Evolutionary conservation across 169 alveolate species (phyloP).

Genomic region (Plasmodium knowlesi): DNA sequence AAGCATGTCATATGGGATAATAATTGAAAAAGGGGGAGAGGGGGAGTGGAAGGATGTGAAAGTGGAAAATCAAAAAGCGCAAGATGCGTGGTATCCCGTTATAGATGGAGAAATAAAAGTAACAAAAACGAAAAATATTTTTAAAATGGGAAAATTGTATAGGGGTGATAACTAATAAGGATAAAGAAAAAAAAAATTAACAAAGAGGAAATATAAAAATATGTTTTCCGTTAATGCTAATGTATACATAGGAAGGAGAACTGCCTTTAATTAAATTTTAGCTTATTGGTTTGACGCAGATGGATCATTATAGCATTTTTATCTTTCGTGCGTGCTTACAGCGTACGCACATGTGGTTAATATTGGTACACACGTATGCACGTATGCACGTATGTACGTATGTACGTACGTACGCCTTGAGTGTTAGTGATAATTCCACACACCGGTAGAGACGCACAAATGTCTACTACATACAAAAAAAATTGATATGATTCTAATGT

Average conservation of each 20-base stretch:
- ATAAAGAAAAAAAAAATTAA: not conserved
- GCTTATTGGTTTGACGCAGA: not conserved
- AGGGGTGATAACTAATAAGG: not conserved
- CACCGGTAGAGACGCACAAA: not conserved
- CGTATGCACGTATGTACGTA: not conserved
- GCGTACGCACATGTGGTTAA: not conserved
- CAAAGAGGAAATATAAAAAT: not conserved
- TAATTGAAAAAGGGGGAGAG: not conserved
- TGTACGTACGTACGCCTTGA: not conserved
- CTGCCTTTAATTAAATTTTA: not conserved
- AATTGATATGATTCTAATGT: not conserved
- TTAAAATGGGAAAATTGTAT: not conserved
- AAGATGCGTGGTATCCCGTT: not conserved
- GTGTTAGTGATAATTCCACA: not conserved
- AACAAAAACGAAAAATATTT: constrained; percentile 8
- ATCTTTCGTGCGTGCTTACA: not conserved
- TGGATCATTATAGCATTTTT: not conserved
- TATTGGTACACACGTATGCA: not conserved
- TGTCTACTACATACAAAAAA: not conserved
- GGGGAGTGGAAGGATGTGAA: not conserved
- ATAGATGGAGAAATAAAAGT: not conserved
- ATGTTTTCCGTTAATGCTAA: not conserved
- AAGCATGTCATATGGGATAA: not conserved
- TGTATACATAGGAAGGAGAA: not conserved
- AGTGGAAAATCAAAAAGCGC: not conserved